Conservation (phyloP, 2,329 filamentous ascomycete genomes). For the Pseudogymnoascus sp. region DNA sequence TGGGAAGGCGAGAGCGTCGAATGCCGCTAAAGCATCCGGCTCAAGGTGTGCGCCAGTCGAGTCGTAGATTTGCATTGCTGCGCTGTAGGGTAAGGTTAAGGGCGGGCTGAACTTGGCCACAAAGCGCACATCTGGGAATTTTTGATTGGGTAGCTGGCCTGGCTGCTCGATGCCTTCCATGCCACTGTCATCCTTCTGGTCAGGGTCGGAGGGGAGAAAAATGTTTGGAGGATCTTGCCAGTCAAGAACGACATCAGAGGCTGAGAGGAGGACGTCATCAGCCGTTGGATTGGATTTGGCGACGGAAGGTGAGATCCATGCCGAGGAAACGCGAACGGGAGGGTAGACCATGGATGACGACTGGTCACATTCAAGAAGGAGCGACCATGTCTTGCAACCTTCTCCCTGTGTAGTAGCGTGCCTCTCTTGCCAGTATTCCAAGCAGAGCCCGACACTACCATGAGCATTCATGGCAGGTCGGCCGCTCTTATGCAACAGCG, state of each 20-base stretch:
- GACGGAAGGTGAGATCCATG: constrained; percentile 66
- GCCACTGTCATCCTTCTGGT: constrained; percentile 42
- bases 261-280: constrained; percentile 33
- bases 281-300: constrained; percentile 48
- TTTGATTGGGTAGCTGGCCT: constrained; percentile 38
- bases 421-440: constrained; percentile 72
- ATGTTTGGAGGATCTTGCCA: constrained; percentile 69
- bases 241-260: constrained; percentile 43
- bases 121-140: constrained; percentile 67
- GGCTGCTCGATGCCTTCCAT: constrained; percentile 48
- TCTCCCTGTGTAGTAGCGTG: constrained; percentile 40
- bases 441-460: constrained; percentile 58
- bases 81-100: constrained; percentile 58
- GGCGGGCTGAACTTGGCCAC: constrained; percentile 69
- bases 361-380: constrained; percentile 59
- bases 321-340: constrained; percentile 63
- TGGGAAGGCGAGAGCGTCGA: constrained; percentile 46
- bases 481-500: constrained; percentile 63
- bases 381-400: constrained; percentile 50
- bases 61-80: constrained; percentile 57
- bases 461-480: constrained; percentile 64
- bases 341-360: constrained; percentile 41
- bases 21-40: constrained; percentile 37
- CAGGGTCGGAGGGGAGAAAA: constrained; percentile 42
- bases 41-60: constrained; percentile 55